These are phyloP conservation scores for Alternaria ethzedia DNA, from an alignment of 2,329 filamentous ascomycete genomes.

Conservation along the genomic window DNA sequence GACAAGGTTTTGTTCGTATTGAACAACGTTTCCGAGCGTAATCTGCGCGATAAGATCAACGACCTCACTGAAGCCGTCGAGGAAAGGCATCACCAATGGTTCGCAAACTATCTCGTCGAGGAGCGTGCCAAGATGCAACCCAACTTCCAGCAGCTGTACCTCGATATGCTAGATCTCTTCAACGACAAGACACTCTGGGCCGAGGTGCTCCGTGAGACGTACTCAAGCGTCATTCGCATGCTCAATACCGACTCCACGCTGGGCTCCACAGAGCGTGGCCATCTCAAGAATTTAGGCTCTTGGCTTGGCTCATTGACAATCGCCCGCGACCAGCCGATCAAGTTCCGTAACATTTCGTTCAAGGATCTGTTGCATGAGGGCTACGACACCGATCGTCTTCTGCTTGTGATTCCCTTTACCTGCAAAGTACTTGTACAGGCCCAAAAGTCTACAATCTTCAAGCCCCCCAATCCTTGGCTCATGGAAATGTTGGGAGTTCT, in stretches of 20 bases:
- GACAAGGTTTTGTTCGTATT: constrained; percentile 95
- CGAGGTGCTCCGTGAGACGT: constrained; percentile 93
- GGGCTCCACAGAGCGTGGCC: constrained; percentile 82
- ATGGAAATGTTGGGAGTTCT: constrained; percentile 94
- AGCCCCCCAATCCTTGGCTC: constrained; percentile 93
- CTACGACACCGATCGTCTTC: constrained; percentile 87
- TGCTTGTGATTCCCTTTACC: constrained; percentile 94
- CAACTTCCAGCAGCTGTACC: constrained; percentile 92
- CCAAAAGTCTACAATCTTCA: constrained; percentile 84
- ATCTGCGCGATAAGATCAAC: constrained; percentile 80
- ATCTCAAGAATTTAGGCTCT: constrained; percentile 89
- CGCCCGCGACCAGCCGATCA: constrained; percentile 92
- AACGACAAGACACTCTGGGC: constrained; percentile 79
- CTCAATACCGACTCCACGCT: constrained; percentile 89
- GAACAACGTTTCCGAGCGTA: constrained; percentile 94
- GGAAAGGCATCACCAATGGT: constrained; percentile 90
- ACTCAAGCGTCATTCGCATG: constrained; percentile 81
- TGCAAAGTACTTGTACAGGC: constrained; percentile 94
- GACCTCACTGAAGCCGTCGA: constrained; percentile 82
- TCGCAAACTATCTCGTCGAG: constrained; percentile 91
- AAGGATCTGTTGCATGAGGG: constrained; percentile 94
- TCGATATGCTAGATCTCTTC: constrained; percentile 85
- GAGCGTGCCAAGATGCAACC: constrained; percentile 96
- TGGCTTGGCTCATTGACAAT: constrained; percentile 95
- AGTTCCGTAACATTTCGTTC: constrained; percentile 96